Conservation (phyloP, 306 rosid species). For the Citrullus colocynthis region DNA sequence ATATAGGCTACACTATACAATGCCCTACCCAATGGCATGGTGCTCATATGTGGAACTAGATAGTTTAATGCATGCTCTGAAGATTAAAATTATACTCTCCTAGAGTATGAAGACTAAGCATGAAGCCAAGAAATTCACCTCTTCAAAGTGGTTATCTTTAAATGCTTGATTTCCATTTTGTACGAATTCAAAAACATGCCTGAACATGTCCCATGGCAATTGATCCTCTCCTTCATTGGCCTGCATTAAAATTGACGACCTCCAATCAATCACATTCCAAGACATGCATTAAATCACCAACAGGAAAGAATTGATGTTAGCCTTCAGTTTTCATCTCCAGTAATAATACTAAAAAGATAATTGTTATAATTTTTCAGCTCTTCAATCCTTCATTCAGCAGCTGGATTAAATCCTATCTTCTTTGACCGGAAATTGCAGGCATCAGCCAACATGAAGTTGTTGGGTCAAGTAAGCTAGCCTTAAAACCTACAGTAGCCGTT, state of each 20-base stretch:
- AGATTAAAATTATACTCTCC: not conserved
- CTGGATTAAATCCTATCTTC: not conserved
- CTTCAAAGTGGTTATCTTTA: conserved; percentile 49
- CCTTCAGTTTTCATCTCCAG: not conserved
- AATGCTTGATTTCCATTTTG: conserved; percentile 63
- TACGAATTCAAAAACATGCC: conserved; percentile 46
- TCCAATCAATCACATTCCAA: conserved; percentile 11
- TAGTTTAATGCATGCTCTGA: not conserved
- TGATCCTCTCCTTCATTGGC: conserved; percentile 31
- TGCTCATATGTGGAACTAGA: not conserved
- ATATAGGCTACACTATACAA: not conserved
- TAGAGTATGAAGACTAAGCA: not conserved
- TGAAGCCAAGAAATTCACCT: conserved; percentile 29
- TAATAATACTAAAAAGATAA: not conserved
- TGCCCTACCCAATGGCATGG: not conserved
- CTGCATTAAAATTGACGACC: conserved; percentile 36
- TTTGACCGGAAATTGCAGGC: not conserved
- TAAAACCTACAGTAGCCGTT: not conserved
- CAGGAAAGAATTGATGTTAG: not conserved
- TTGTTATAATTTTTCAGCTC: not conserved
- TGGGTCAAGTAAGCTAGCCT: not conserved
- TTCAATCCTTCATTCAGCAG: not conserved
- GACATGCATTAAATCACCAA: not conserved
- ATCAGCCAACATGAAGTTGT: not conserved
- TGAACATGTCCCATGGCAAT: conserved; percentile 41